Evolutionary conservation across 352 stramenopile species (phyloP), one percentile per base, ranked within the genome.

Genomic region (Phytophthora kernoviae): DNA sequence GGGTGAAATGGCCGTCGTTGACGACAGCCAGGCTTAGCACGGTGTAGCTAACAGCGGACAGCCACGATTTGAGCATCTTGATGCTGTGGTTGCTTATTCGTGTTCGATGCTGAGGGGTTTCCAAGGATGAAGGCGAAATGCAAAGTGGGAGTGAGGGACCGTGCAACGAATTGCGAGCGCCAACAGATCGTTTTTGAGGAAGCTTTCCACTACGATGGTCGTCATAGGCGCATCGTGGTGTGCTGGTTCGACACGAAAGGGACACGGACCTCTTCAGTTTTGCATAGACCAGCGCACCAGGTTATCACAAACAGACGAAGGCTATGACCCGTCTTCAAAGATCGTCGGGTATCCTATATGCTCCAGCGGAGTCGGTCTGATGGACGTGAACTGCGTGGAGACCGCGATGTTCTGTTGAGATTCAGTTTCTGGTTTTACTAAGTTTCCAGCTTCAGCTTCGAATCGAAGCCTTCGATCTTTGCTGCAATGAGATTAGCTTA

Each of bases 251-350:
- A 42, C 46, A 54, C 46, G 46, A 54, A 54, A 54, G 20, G 32
- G 54, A 30, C 54, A 37, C 52, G 26, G 39, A 61, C 53, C 53
- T 26, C 53, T 53, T 45, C 52, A 54, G 34, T 34, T 54, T 44
- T 54, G 33, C 47, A 47, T 43, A 43, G 18, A 43, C 14, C 37
- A 22, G 6, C 5, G 12, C 15, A 7, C 3, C 24, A 6, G 24
- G 24, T 30, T 30, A 30, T 30, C 3, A 30, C 24, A 30, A 66
- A 66, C 33, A 34, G 48, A 24, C 30, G 21, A 22, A 12, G 11
- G 12, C n/a, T 20, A 47, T 18, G n/a, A n/a, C n/a, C n/a, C n/a
- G n/a, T n/a, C n/a, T n/a, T n/a, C n/a, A n/a, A n/a, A n/a, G n/a
- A n/a, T n/a, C n/a, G n/a, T n/a, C n/a, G n/a, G n/a, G n/a, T n/a